phyloP scores from a whole-genome alignment of 75 land plant species.

The Azolla pinnata region DNA sequence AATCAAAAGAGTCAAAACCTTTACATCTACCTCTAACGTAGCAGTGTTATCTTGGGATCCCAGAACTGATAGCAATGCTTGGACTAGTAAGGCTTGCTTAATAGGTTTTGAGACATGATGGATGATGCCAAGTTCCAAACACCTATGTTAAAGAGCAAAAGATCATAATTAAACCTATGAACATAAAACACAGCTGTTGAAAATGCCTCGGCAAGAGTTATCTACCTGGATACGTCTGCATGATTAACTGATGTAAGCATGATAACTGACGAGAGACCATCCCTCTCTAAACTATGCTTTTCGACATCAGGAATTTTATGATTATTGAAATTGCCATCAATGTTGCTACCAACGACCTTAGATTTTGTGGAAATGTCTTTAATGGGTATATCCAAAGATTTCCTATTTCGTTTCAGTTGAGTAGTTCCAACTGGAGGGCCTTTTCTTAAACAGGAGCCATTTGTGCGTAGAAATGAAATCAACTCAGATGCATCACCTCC shows the following conservation, averaged over 20 bases:
- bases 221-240: slow-evolving; percentile 22
- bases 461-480: slow-evolving; percentile 13
- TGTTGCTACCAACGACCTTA: no score
- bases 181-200: background rate
- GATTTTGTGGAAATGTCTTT: no score
- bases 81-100: slow-evolving; percentile 18
- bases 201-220: background rate
- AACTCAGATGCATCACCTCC: slow-evolving; percentile 24
- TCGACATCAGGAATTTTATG: background rate
- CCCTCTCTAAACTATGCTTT: background rate
- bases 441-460: slow-evolving; percentile 1
- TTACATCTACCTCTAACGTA: background rate
- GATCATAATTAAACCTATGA: background rate
- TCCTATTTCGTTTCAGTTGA: background rate
- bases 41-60: slow-evolving; percentile 11
- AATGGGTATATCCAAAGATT: no score
- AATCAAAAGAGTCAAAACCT: background rate
- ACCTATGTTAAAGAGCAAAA: slow-evolving; percentile 6
- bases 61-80: slow-evolving; percentile 18
- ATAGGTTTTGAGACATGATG: slow-evolving; percentile 26
- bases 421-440: background rate
- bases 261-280: slow-evolving; percentile 1
- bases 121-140: slow-evolving; percentile 22
- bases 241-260: slow-evolving; percentile 36
- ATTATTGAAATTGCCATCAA: background rate